These are phyloP conservation scores for Apiospora koreana DNA, from an alignment of 2,329 filamentous ascomycete genomes.

Conservation along the genomic window DNA sequence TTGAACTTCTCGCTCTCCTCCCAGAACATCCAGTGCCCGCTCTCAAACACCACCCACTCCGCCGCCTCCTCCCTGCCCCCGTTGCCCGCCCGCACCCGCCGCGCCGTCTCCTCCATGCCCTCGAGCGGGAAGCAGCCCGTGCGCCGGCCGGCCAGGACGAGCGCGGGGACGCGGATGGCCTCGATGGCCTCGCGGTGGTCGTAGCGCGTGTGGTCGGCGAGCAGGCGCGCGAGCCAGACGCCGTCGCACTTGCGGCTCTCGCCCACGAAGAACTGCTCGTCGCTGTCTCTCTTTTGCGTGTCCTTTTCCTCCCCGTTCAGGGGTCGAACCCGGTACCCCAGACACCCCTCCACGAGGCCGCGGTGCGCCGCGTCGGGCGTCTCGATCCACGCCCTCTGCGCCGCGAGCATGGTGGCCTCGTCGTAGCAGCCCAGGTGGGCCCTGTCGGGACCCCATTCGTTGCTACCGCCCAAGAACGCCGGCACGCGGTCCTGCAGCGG, in stretches of 20 bases:
- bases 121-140: conserved; percentile 41
- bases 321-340: conserved; percentile 37
- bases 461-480: conserved; percentile 17
- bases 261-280: conserved; percentile 37
- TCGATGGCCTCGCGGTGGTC: conserved; percentile 43
- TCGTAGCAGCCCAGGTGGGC: conserved; percentile 40
- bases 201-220: conserved; percentile 42
- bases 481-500: conserved; percentile 38
- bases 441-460: conserved; percentile 32
- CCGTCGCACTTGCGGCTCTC: conserved; percentile 37
- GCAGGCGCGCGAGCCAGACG: conserved; percentile 38
- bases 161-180: conserved; percentile 31
- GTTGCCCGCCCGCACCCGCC: conserved; percentile 25
- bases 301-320: conserved; percentile 2
- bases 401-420: conserved; percentile 36
- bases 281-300: conserved; percentile 19
- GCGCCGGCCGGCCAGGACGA: conserved; percentile 38
- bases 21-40: conserved; percentile 43
- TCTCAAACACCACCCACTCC: conserved; percentile 33
- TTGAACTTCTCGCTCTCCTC: conserved; percentile 41
- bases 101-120: conserved; percentile 38
- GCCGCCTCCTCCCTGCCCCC: conserved; percentile 22
- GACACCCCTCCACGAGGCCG: conserved; percentile 35
- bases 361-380: conserved; percentile 34
- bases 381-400: conserved; percentile 53